Conservation (phyloP, 257 asterid genomes). For the Echium plantagineum region DNA sequence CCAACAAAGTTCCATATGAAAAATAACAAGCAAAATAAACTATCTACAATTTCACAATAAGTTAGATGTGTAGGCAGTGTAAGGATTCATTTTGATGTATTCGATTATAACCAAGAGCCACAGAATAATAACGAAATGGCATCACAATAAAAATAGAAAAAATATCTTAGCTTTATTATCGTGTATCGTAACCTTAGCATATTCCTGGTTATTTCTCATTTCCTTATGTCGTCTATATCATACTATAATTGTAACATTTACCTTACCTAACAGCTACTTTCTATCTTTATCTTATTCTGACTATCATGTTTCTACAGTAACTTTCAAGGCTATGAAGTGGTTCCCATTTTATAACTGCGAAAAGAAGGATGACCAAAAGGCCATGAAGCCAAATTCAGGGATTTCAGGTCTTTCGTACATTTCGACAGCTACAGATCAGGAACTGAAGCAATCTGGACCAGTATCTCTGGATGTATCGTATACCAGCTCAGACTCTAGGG, state of each 20-base stretch:
- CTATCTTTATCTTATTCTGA: background rate
- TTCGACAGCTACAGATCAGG: slow-evolving; percentile 28
- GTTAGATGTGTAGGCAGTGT: too few species aligned
- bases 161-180: too few species aligned
- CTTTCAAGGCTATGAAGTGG: slow-evolving; percentile 46
- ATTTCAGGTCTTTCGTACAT: slow-evolving; percentile 21
- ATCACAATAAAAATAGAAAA: background rate
- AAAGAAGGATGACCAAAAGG: slow-evolving; percentile 31
- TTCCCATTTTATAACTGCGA: slow-evolving; percentile 36
- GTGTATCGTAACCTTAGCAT: too few species aligned
- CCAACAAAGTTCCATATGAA: background rate
- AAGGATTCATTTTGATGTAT: too few species aligned
- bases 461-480: slow-evolving; percentile 33
- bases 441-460: slow-evolving; percentile 28
- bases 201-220: background rate
- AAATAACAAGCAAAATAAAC: too few species aligned
- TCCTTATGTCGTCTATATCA: background rate
- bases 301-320: background rate
- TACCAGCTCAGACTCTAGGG: slow-evolving; percentile 34
- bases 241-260: background rate
- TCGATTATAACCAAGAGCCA: too few species aligned
- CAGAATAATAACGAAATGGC: background rate
- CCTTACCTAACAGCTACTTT: background rate
- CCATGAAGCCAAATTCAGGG: slow-evolving; percentile 22
- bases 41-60: too few species aligned